A percentile compares a stretch with the other conserved stretches of the same genome.
Conservation (phyloP, 306 rosid species). For the Dryas alaskensis region DNA sequence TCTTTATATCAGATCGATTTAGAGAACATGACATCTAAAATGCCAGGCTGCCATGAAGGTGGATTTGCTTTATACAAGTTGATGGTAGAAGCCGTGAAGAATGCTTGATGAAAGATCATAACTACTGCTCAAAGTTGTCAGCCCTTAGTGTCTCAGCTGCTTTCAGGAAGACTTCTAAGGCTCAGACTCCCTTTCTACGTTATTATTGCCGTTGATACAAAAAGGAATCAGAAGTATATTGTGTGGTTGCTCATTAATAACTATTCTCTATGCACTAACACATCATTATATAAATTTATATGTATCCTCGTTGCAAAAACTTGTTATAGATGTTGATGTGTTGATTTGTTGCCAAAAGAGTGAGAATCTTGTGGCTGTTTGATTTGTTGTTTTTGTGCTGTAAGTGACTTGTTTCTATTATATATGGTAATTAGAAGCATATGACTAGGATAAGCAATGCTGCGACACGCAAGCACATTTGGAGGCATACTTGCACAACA, state of each 20-base stretch:
- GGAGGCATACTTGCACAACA: no score
- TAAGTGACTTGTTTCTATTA: neutral
- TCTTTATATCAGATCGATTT: constrained; percentile 53
- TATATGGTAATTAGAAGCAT: neutral
- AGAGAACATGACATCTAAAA: constrained; percentile 65
- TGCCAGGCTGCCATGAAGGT: constrained; percentile 98
- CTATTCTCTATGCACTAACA: neutral
- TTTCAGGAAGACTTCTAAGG: constrained; percentile 6
- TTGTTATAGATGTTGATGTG: neutral
- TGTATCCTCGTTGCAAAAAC: neutral
- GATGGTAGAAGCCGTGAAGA: constrained; percentile 60
- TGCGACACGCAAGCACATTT: no score
- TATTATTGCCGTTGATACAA: neutral
- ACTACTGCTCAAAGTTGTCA: constrained; percentile 14
- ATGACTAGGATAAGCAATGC: no score
- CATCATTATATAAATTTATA: neutral
- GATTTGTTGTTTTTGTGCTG: neutral
- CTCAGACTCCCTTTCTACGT: constrained; percentile 9
- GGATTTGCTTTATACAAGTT: constrained; percentile 72
- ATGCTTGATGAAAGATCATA: constrained; percentile 33
- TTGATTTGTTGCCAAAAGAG: neutral
- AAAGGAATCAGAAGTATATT: neutral
- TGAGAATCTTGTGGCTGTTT: neutral
- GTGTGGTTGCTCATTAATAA: neutral
- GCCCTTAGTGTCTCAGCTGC: constrained; percentile 14